Evolutionary conservation across 2,329 filamentous ascomycete genomes (phyloP).

Genomic region (Exophiala viscosa): DNA sequence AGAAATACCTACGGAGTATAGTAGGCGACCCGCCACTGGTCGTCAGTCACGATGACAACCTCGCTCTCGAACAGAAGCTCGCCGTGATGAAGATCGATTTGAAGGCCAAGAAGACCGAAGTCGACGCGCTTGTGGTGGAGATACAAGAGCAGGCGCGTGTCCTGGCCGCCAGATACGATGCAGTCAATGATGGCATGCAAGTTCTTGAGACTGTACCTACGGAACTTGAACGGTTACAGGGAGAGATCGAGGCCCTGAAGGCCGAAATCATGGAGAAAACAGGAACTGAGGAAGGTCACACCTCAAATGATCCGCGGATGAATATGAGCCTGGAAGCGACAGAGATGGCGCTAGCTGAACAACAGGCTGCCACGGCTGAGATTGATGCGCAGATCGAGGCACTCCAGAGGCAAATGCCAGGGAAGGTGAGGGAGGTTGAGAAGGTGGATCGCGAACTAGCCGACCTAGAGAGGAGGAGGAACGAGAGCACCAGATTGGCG

Average conservation of each 20-base stretch:
- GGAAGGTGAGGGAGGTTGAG: slow-evolving; percentile 43
- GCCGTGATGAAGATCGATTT: slow-evolving; percentile 68
- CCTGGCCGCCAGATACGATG: slow-evolving; percentile 54
- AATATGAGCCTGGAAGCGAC: slow-evolving; percentile 35
- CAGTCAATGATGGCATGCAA: slow-evolving; percentile 45
- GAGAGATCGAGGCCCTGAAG: slow-evolving; percentile 40
- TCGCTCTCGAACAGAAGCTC: slow-evolving; percentile 68
- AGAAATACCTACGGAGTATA: slow-evolving; percentile 92
- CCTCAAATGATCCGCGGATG: slow-evolving; percentile 18
- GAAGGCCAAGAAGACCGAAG: slow-evolving; percentile 75
- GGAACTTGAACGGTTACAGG: slow-evolving; percentile 41
- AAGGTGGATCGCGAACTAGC: slow-evolving; percentile 43
- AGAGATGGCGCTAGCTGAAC: slow-evolving; percentile 38
- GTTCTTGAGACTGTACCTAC: slow-evolving; percentile 40
- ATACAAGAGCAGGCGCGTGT: slow-evolving; percentile 67
- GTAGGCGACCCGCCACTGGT: slow-evolving; percentile 86
- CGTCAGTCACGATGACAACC: slow-evolving; percentile 76
- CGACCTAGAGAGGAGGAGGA: slow-evolving; percentile 43
- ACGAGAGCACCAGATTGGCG: slow-evolving; percentile 44
- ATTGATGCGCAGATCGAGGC: slow-evolving; percentile 41
- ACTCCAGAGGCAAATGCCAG: slow-evolving; percentile 43
- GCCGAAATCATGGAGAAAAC: slow-evolving; percentile 42
- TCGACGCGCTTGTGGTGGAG: slow-evolving; percentile 67
- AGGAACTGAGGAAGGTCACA: slow-evolving; percentile 25
- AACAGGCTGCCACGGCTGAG: slow-evolving; percentile 39